These are phyloP conservation scores for Pythium oligandrum DNA, from an alignment of 352 stramenopile species.

Conservation along the genomic window DNA sequence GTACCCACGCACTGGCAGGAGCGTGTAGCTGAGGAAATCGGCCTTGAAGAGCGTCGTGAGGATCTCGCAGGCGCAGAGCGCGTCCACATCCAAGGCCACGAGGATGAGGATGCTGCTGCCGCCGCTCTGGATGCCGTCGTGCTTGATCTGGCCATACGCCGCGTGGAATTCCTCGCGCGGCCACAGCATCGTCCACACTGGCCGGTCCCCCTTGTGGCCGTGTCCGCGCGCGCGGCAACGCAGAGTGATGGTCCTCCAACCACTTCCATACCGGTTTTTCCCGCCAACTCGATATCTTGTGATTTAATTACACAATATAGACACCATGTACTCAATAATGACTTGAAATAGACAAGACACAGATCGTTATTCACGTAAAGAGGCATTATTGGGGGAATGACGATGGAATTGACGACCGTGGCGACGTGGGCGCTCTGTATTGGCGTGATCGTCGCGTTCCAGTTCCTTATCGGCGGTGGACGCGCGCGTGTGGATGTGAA, in stretches of 20 bases:
- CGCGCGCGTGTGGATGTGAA: not conserved
- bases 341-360: too few species aligned
- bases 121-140: constrained; percentile 60
- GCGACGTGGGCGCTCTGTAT: constrained; percentile 11
- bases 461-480: constrained; percentile 15
- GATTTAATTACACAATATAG: too few species aligned
- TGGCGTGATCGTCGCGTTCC: constrained; percentile 15
- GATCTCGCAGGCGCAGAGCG: constrained; percentile 93
- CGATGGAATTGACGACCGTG: constrained; percentile 4
- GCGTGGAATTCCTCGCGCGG: constrained; percentile 83
- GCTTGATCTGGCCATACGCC: constrained; percentile 80
- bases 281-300: too few species aligned
- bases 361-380: too few species aligned
- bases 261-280: too few species aligned
- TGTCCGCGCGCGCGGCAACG: too few species aligned
- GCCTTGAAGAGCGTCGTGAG: constrained; percentile 77
- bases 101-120: constrained; percentile 90
- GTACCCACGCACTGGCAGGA: constrained; percentile 77
- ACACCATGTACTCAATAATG: too few species aligned
- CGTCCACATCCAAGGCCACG: constrained; percentile 92
- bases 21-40: constrained; percentile 71
- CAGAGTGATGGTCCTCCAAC: too few species aligned
- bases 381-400: too few species aligned
- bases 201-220: too few species aligned
- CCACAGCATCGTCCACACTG: constrained; percentile 50